Base-by-base conservation (phyloP, 2,329 filamentous ascomycete genomes). In the Fusarium sororula region DNA sequence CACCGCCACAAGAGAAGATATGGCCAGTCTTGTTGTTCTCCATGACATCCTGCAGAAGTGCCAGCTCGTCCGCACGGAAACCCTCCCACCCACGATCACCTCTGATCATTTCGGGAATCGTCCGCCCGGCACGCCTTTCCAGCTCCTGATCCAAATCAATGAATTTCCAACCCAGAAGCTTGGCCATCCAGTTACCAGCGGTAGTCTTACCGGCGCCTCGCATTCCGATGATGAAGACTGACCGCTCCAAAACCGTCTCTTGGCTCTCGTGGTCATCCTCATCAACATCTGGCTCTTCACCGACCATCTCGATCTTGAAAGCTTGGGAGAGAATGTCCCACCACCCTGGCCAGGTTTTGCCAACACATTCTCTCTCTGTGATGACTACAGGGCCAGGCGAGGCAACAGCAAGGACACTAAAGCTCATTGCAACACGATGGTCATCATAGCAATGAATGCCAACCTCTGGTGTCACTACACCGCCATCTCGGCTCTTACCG, bases 281-380 rank as follows among this genome's bases (percentile, higher is more conserved):
- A 35, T 68, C 60, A 8, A 66, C 57, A n/a, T 73, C 64, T 37
- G 83, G 81, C 76, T 97, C 94, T 41, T 92, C 89, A 18, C 96
- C 96, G 68, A 92, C 89, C n/a, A 98, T 85, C 35, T 88, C 84
- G 35, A 93, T 93, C 39, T 91, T 87, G 85, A 98, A 99, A 20
- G 90, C 89, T 75, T 93, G 90, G 28, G 92, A 91, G 63, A 98
- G 84, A 24, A 92, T 90, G 82, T 99, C 96, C 96, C 96, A 99
- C 94, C 96, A 99, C 15, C 96, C 96, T 1, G 96, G 96, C 96
- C 96, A 99, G 6, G 96, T 99, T 87, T 99, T 99, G 45, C 93
- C 95, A 6, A 94, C 94, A 81, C 96, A 99, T 79, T 98, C 95
- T 68, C 95, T 93, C 81, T 99, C 96, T 5, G 94, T 88, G 58